These are phyloP conservation scores for Beauveria rudraprayagi DNA, from an alignment of 2,329 filamentous ascomycete genomes.

Conservation along the genomic window DNA sequence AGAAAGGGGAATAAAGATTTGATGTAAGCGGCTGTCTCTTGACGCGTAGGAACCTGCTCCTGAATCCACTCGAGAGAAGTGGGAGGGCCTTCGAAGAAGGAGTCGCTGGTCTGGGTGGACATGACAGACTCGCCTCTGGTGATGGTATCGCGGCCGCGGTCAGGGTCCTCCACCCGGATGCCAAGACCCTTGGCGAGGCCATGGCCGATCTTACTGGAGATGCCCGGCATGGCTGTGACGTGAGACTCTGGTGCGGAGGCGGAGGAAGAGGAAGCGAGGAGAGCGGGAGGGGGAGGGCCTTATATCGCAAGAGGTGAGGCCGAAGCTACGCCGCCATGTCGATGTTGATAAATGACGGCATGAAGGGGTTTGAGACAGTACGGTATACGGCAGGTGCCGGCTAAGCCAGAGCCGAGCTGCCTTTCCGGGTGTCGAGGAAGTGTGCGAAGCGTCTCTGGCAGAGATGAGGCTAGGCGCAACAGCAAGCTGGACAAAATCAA, in stretches of 20 bases:
- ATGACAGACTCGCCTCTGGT: conserved; percentile 73
- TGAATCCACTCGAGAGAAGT: conserved; percentile 64
- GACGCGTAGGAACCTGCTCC: conserved; percentile 51
- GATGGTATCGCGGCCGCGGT: conserved; percentile 42
- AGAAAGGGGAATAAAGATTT: conserved; percentile 76
- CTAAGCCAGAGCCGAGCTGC: neutral
- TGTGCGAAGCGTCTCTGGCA: neutral
- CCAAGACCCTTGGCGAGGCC: conserved; percentile 69
- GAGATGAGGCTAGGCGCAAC: neutral
- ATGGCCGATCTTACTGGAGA: conserved; percentile 56
- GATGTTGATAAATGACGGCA: neutral
- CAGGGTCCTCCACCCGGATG: conserved; percentile 64
- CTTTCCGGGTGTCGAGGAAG: neutral
- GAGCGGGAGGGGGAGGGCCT: neutral
- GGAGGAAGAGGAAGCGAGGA: neutral
- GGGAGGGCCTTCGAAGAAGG: conserved; percentile 77
- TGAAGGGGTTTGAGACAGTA: neutral
- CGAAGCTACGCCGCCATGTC: neutral
- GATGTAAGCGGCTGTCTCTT: conserved; percentile 52
- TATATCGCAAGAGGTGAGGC: neutral
- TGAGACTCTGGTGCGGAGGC: neutral
- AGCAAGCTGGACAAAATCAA: neutral
- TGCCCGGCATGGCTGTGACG: conserved; percentile 25
- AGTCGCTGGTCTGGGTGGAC: conserved; percentile 63
- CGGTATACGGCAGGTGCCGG: neutral